Evolutionary conservation across 164 flowering plant genomes (phyloP), one percentile per base, ranked within the genome.

Genomic region (Vitis amurensis): DNA sequence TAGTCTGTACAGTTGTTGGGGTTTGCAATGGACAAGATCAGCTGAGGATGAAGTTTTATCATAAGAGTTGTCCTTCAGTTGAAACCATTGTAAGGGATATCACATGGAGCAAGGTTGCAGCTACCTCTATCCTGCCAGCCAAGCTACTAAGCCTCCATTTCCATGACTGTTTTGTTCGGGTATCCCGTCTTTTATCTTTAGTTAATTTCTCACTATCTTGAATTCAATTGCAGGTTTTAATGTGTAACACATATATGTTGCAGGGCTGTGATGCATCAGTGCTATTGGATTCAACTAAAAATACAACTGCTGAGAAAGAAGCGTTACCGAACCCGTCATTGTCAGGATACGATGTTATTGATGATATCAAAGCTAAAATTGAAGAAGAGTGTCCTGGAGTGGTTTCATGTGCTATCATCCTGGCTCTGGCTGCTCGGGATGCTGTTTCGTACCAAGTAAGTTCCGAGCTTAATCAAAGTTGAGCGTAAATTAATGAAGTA

Each of bases 251-350:
- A 17, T 63, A 4, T 3, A 63, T 63, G 9, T 66, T 14, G 8
- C 68, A 80, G 83, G 83, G 83, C 16, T 80, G 83, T 31, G 78
- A 80, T 55, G 83, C 71, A 29, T 80, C 83, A 4, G 52, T 80
- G 8, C 75, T 80, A 9, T 11, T 80, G 44, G 69, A 80, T 16
- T 29, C 74, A 12, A 58, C 57, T n/a, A 58, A 44, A 6, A 58
- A 9, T 17, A 71, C 66, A 11, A 6, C 48, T 50, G 69, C 74
- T 4, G 80, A 80, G 71, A 74, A 72, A 44, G 68, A 63, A 23
- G 77, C 80, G n/a, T 0, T 27, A 0, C 78, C 78, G 11, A 74
- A 80, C 62, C 63, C 8, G 50, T 66, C 69, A 13, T 7, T 80
- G 5, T 17, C 67, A 9, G 83, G 83, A 0, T 76, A 55, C 52